Evolutionary conservation across 192 early-diverging fungal genomes (phyloP), one percentile per base, ranked within the genome.

Genomic region (Gonapodya prolifera): DNA sequence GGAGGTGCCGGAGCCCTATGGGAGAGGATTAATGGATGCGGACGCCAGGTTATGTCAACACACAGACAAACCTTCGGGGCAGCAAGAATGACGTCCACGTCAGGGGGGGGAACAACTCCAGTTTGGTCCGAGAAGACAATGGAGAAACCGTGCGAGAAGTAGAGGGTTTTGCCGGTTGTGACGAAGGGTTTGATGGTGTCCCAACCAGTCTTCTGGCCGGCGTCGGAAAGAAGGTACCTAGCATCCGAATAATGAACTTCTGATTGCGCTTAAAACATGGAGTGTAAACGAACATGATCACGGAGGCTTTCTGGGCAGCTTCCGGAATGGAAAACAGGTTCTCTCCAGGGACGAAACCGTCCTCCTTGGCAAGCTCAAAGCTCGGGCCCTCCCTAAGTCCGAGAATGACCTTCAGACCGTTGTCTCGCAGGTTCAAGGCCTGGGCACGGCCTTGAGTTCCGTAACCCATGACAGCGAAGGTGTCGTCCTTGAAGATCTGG

Each of bases 111-210:
- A 76, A 94, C 85, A 70, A 98, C 91, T 35, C 93, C 84, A 35
- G 96, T 98, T 79, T 96, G 91, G 70, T 95, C 89, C 80, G 92
- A 88, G 88, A 93, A 98, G 78, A 97, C 91, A 78, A 98, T 91
- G 79, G 92, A 92, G 85, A 98, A 98, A 76, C 95, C 95, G 88
- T 97, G 95, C 76, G 94, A 95, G 81, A 98, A 98, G 89, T 96
- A 98, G 35, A 98, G 91, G 17, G 97, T 97, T 89, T 98, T 98
- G 84, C 97, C 97, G 76, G 93, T 92, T 77, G 94, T 96, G 77
- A 98, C 81, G 83, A 89, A 91, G 30, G 92, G 92, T 86, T 91
- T 90, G 84, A 98, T 88, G 73, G 90, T 80, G 81, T 86, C 83
- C 95, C 97, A 98, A 80, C 91, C 87, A 77, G 92, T 92, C 86